Evolutionary conservation across 1,139 yeast species (phyloP), one percentile per base, ranked within the genome.

Genomic region (Spathaspora sp.): DNA sequence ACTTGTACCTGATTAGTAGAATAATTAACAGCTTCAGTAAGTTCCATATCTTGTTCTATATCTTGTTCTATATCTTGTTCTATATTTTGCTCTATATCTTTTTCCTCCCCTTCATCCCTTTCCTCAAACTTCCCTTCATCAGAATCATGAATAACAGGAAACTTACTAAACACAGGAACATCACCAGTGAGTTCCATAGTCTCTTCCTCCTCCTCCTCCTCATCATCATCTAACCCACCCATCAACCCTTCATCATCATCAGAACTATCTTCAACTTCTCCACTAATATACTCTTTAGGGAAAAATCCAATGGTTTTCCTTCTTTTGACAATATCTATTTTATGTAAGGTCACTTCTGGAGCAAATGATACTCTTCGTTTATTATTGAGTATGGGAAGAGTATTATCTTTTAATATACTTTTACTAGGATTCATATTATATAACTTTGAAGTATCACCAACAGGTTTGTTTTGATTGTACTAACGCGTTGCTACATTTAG

Each of bases 261-360:
- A 9, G 36, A 27, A 27, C 20, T 29, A 29, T 27, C 25, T 10
- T n/a, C 46, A 20, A 26, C 26, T 36, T 41, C 47, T 5, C 39
- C 47, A 23, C 41, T 47, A 17, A 39, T 2, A 27, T 27, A 10
- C 13, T 31, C 36, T 6, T 15, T 4, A 13, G 17, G 36, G 18
- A 15, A 7, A 2, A 31, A 31, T 17, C 25, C 23, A 23, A 68
- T 65, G 9, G 74, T 70, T 47, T 72, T 74, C 47, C 78, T 59
- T 49, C 76, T 55, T 47, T 64, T 64, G 5, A 80, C 67, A 48
- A 77, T 64, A 50, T 79, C 82, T 46, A 84, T 80, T 55, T 82
- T 83, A 60, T 84, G 89, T 33, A 85, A 65, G 0, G 89, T 84
- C 0, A 84, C 90, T 56, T 84, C 90, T 1, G 89, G 89, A 1